Evolutionary conservation across 2,329 filamentous ascomycete genomes (phyloP).

Genomic region (Fusarium foetens): DNA sequence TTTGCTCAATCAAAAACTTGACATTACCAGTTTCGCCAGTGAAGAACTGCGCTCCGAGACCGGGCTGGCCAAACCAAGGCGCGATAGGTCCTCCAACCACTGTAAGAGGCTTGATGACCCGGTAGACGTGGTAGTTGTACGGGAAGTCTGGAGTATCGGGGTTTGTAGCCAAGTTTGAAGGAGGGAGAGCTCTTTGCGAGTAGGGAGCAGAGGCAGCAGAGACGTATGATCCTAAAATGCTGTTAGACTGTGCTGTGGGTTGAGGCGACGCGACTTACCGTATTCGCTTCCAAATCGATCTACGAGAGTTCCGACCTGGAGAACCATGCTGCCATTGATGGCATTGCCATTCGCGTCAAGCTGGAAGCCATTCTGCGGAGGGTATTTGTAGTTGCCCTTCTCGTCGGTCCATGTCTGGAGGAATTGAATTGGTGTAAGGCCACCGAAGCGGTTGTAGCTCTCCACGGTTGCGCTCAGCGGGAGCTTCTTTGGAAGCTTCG

Average conservation of each 20-base stretch:
- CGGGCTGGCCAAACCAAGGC: slow-evolving; percentile 62
- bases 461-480: slow-evolving; percentile 46
- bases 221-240: slow-evolving; percentile 47
- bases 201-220: slow-evolving; percentile 58
- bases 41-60: slow-evolving; percentile 52
- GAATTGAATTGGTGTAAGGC: slow-evolving; percentile 54
- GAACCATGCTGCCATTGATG: slow-evolving; percentile 54
- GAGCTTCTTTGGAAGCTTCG: slow-evolving; percentile 48
- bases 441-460: slow-evolving; percentile 53
- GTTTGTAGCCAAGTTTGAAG: slow-evolving; percentile 55
- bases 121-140: slow-evolving; percentile 61
- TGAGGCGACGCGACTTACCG: slow-evolving; percentile 42
- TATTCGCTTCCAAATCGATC: slow-evolving; percentile 60
- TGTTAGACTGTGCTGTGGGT: background rate
- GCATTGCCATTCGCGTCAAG: slow-evolving; percentile 48
- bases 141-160: slow-evolving; percentile 49
- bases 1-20: slow-evolving; percentile 32
- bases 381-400: slow-evolving; percentile 50
- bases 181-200: slow-evolving; percentile 58
- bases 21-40: slow-evolving; percentile 45
- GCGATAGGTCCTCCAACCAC: slow-evolving; percentile 58
- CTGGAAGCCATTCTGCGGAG: slow-evolving; percentile 53
- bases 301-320: slow-evolving; percentile 54
- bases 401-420: slow-evolving; percentile 48
- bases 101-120: slow-evolving; percentile 52